Conservation (phyloP, 768 basidiomycete genomes). For the Boletellus sp. region DNA sequence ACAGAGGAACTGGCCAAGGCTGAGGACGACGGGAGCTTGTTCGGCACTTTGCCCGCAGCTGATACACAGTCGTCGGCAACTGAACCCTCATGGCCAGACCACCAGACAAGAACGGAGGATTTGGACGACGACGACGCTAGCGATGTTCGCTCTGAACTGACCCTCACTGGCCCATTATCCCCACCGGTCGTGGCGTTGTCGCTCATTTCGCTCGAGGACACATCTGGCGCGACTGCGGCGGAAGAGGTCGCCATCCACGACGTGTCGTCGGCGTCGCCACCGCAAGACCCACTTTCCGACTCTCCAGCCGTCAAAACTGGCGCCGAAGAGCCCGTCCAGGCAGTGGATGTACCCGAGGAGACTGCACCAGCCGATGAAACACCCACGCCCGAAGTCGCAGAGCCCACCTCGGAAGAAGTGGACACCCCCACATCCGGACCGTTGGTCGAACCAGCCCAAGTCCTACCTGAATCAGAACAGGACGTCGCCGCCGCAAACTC, state of each 20-base stretch:
- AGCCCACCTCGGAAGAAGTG: slow-evolving; percentile 8
- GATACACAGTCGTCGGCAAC: slow-evolving; percentile 11
- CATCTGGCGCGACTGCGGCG: neutral
- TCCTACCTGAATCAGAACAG: slow-evolving; percentile 3
- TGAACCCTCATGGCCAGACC: slow-evolving; percentile 10
- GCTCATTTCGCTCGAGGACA: slow-evolving; percentile 25
- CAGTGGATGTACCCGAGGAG: slow-evolving; percentile 1
- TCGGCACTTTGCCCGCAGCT: slow-evolving; percentile 7
- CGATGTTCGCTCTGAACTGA: slow-evolving; percentile 22
- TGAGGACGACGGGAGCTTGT: slow-evolving; percentile 10
- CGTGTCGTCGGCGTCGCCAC: neutral
- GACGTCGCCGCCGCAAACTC: neutral
- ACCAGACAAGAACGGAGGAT: slow-evolving; percentile 15
- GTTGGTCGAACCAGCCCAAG: slow-evolving; percentile 3
- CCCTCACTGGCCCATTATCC: slow-evolving; percentile 18
- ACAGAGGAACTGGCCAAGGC: slow-evolving; percentile 37
- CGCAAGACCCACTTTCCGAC: slow-evolving; percentile 3
- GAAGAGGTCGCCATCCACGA: neutral
- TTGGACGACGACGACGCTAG: slow-evolving; percentile 23
- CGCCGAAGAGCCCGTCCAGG: slow-evolving; percentile 8
- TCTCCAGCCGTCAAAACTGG: slow-evolving; percentile 4
- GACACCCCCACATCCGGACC: neutral
- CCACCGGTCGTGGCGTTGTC: slow-evolving; percentile 27
- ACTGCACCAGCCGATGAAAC: neutral
- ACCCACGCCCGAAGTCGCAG: slow-evolving; percentile 1